Evolutionary conservation across 2,329 filamentous ascomycete species (phyloP).

Genomic region (Aspergillus thermomutatus): DNA sequence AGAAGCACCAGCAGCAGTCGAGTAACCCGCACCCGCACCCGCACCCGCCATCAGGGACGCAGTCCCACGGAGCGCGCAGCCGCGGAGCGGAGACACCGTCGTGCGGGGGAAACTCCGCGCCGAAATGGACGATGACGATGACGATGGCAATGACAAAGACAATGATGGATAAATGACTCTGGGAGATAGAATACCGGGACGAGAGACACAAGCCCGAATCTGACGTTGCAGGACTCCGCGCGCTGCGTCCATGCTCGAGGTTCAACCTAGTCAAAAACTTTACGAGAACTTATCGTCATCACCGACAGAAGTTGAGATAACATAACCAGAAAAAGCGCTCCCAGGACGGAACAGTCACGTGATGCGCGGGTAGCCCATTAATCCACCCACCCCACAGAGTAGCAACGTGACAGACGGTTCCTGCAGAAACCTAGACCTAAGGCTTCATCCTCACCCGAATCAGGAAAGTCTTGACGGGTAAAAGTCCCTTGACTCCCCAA

Average conservation of each 20-base stretch:
- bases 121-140: not conserved
- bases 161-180: not conserved
- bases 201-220: not conserved
- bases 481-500: not conserved
- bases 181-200: not conserved
- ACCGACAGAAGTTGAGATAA: not conserved
- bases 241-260: not conserved
- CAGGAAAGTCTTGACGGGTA: not conserved
- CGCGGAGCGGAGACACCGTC: not conserved
- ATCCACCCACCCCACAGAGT: too few relatives aligned
- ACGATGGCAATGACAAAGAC: not conserved
- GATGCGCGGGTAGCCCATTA: too few relatives aligned
- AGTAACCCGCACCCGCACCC: not conserved
- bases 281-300: not conserved
- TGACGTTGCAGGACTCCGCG: not conserved
- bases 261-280: not conserved
- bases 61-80: not conserved
- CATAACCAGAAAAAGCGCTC: too few relatives aligned
- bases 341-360: not conserved
- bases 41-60: not conserved
- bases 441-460: not conserved
- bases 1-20: not conserved
- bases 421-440: too few relatives aligned
- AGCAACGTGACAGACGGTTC: not conserved
- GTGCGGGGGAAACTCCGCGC: not conserved